Evolutionary conservation across 805 yeast species (phyloP), one percentile per base, ranked within the genome.

Genomic region (Danielia reshetovae): DNA sequence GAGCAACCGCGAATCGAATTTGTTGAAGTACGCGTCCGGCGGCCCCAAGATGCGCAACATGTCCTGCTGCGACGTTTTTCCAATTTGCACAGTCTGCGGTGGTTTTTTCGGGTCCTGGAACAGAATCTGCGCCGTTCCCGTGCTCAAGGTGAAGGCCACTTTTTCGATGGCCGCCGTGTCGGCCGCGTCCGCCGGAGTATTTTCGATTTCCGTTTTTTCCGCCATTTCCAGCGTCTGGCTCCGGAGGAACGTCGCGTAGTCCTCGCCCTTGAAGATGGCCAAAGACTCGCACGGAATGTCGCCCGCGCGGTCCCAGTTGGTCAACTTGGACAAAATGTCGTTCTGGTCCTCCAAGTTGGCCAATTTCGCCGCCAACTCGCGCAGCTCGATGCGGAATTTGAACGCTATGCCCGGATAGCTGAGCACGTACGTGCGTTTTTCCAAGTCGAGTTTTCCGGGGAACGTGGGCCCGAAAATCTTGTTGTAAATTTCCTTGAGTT

Each of bases 401-500:
- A 78, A 77, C 0, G 74, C 60, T 4, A 78, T 59, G 0, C 85
- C 85, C 2, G 78, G 75, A 44, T 78, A 78, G 15, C 76, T 68
- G 17, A 78, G 55, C 8, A 65, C 53, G 45, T 77, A 78, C 14
- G 51, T 42, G 10, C 52, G 48, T 13, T 45, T 29, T 3, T 39
- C 42, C 1, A 36, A 35, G 29, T 59, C 52, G 7, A 63, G 44
- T 18, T 46, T 52, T 0, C 83, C 84, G 2, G 81, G 79, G 39
- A 72, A 75, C 0, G 84, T 77, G 2, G 83, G 83, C 0, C 85
- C 85, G 49, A 78, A 74, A 2, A 70, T 60, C 48, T 68, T 72
- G 46, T 77, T 75, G 52, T 78, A 78, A 3, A 77, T 61, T 12
- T 60, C 54, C 29, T 68, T 70, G 42, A 75, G 59, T 1, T 59